Conservation (phyloP, 2,329 filamentous ascomycete genomes). For the Venturia effusa region DNA sequence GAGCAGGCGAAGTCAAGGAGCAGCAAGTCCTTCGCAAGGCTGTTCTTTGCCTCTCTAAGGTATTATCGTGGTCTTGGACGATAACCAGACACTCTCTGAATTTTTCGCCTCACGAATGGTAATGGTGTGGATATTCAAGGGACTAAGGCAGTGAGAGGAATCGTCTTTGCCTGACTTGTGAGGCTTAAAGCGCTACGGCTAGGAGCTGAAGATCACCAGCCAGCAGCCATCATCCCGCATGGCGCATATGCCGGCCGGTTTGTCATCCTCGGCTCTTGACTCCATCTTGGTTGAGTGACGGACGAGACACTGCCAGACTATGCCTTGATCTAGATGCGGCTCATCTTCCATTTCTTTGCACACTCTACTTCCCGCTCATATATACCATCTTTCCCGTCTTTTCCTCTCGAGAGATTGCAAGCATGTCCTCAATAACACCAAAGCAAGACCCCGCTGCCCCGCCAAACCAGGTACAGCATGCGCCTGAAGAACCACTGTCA, state of each 20-base stretch:
- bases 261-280: conserved; percentile 1
- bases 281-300: background rate
- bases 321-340: background rate
- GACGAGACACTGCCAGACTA: background rate
- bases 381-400: background rate
- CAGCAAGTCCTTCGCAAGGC: background rate
- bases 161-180: background rate
- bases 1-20: background rate
- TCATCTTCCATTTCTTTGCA: background rate
- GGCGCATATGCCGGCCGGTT: background rate
- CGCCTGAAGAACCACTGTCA: background rate
- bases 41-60: background rate
- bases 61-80: background rate
- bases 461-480: background rate
- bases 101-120: background rate
- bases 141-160: background rate
- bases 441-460: conserved; percentile 1
- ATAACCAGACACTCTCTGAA: background rate
- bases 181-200: background rate
- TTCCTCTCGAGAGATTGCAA: background rate
- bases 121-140: background rate
- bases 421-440: background rate
- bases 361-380: background rate
- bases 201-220: background rate
- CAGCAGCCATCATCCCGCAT: background rate